Evolutionary conservation across 495 filamentous ascomycete genomes (phyloP).

Genomic region (Penicillium antarcticum): DNA sequence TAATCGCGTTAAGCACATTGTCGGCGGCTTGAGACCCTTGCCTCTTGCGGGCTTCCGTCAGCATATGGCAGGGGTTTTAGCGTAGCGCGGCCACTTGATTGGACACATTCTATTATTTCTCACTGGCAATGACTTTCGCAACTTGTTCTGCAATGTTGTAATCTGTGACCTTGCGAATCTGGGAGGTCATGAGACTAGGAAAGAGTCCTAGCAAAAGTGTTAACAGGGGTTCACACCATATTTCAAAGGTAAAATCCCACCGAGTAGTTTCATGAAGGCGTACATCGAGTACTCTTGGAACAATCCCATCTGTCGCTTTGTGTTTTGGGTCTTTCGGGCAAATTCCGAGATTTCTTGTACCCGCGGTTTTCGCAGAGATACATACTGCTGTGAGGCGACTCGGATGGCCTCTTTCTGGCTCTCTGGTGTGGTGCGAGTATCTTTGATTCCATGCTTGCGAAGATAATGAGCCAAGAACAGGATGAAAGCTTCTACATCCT

Average conservation of each 20-base stretch:
- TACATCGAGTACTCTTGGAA: constrained; percentile 37
- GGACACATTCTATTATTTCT: neutral
- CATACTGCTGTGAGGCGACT: constrained; percentile 26
- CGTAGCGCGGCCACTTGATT: neutral
- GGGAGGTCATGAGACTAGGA: constrained; percentile 3
- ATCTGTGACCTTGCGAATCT: constrained; percentile 4
- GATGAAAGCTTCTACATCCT: constrained; percentile 40
- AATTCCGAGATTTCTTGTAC: constrained; percentile 27
- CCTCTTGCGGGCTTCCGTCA: too few species aligned
- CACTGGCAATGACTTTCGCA: neutral
- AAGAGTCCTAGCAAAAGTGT: constrained; percentile 2
- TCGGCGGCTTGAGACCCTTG: neutral
- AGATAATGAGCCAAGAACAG: constrained; percentile 34
- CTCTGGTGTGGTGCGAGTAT: neutral
- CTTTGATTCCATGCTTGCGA: neutral
- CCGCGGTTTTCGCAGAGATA: constrained; percentile 26
- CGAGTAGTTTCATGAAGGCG: constrained; percentile 29
- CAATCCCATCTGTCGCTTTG: constrained; percentile 28
- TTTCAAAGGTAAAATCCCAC: constrained; percentile 2
- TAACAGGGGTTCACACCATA: neutral
- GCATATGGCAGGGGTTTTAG: too few species aligned
- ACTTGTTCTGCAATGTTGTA: constrained; percentile 15
- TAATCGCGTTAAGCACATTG: too few species aligned
- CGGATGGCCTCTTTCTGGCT: constrained; percentile 15
- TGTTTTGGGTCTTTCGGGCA: constrained; percentile 27